Evolutionary conservation across 352 stramenopile genomes (phyloP), one percentile per base, ranked within the genome.

Genomic region (Pelagophyceae sp.): DNA sequence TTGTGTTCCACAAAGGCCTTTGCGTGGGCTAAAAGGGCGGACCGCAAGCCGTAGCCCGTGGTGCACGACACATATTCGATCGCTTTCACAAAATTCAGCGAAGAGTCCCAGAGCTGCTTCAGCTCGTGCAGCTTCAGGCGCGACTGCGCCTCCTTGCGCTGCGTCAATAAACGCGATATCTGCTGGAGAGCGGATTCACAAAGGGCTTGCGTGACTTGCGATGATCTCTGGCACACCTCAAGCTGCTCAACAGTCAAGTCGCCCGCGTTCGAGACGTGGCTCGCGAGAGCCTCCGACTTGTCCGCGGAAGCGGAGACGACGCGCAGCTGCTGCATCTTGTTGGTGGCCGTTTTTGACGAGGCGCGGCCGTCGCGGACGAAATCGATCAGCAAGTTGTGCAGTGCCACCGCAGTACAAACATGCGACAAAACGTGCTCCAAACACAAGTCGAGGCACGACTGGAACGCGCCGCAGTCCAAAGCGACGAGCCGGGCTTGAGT

Each of bases 1-100:
- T 94, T 86, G 77, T 86, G 69, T 78, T 98, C 93, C n/a, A 97
- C 79, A 81, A 97, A 98, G 31, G 94, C 83, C 81, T 97, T 97
- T 17, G 96, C 86, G 75, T 98, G 93, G 45, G 91, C 93, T 38
- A 97, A 90, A 5, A 98, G 81, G n/a, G 92, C 93, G 25, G 91
- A 92, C 40, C 92, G 86, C 38, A 98, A 85, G 75, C 95, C 96
- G 78, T 94, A 92, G 38, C 92, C 97, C 76, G 92, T 93, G 29
- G 87, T 87, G 1, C 87, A 94, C 0, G 80, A 80, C 27, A 94
- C 85, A 64, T 90, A 91, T 86, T 98, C 94, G 45, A 97, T 85
- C 74, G 89, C 88, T n/a, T 92, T 83, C 38, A 94, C 93, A 80
- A 98, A 98, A 35, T 88, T 82, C 82, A 96, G 90, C 54, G 92